phyloP scores from a whole-genome alignment of 2,329 filamentous ascomycete species.

The Hypoxylon sp. region DNA sequence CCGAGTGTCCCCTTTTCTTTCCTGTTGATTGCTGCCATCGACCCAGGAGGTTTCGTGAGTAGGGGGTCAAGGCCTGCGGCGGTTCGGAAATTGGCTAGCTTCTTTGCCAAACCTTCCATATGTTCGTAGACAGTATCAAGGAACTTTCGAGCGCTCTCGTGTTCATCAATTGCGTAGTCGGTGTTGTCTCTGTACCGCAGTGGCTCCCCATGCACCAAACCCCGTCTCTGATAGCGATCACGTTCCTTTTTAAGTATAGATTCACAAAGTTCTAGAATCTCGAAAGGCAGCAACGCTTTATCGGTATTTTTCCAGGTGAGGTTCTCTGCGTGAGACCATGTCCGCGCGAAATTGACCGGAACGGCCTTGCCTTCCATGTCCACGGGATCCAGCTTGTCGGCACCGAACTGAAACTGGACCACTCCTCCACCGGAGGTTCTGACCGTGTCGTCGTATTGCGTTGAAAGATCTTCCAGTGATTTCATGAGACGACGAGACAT shows the following conservation, averaged over 20 bases:
- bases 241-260: slow-evolving; percentile 78
- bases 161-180: slow-evolving; percentile 79
- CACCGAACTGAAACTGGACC: slow-evolving; percentile 97
- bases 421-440: slow-evolving; percentile 89
- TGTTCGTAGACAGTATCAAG: slow-evolving; percentile 83
- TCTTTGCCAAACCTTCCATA: slow-evolving; percentile 73
- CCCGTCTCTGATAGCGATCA: slow-evolving; percentile 72
- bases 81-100: slow-evolving; percentile 69
- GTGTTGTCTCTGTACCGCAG: slow-evolving; percentile 80
- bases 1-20: slow-evolving; percentile 51
- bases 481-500: slow-evolving; percentile 99
- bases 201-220: slow-evolving; percentile 72
- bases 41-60: slow-evolving; percentile 47
- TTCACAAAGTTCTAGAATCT: slow-evolving; percentile 79
- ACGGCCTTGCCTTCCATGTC: slow-evolving; percentile 97
- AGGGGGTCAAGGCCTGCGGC: slow-evolving; percentile 65
- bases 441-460: slow-evolving; percentile 94
- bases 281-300: slow-evolving; percentile 77
- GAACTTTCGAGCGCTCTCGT: slow-evolving; percentile 87
- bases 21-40: slow-evolving; percentile 50
- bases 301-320: slow-evolving; percentile 86
- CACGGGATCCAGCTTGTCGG: slow-evolving; percentile 93
- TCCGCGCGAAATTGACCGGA: slow-evolving; percentile 92
- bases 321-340: slow-evolving; percentile 85
- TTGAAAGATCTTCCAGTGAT: slow-evolving; percentile 93